Evolutionary conservation across 805 yeast species (phyloP), one percentile per base, ranked within the genome.

Genomic region (Saccharomyces eubayanus): DNA sequence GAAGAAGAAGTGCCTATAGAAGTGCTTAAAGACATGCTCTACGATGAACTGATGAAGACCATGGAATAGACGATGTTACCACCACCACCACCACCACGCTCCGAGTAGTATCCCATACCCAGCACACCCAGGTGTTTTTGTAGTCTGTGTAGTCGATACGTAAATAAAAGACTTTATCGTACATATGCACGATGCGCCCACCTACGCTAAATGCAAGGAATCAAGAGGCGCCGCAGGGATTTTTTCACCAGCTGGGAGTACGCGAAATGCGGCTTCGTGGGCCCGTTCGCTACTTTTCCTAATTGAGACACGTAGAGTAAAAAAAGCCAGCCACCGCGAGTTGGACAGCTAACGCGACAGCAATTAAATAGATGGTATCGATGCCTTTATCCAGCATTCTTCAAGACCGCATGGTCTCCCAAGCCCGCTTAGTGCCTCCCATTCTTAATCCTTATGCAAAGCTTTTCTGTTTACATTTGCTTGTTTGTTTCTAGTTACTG

Each of bases 1-100:
- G 90, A 88, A 56, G 88, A 87, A 58, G 89, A 86, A 55, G 77
- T 89, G 52, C 77, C 85, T 21, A 77, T 88, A 59, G 84, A 80
- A 30, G 86, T 86, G 59, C 76, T 92, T 68, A 89, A 89, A 69
- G 76, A 77, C 59, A 74, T 89, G 79, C 75, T 91, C 53, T 87
- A 81, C 60, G 87, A 86, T 51, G 97, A 91, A 72, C 86, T 91
- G 49, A 84, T 85, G 85, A 74, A 67, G 40, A 75, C 76, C 0
- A 59, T 73, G 24, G 65, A 62, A 51, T 58, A 52, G 49, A 28
- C 16, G 28, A 30, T 24, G 28, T 8, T 3, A 16, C 36, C 11
- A 30, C 11, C 14, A 1, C 11, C 14, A 16, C 36, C 11, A 30
- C 11, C 14, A 1, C 11, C 14, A 16, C 29, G 16, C 28, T 41